Evolutionary conservation across 495 filamentous ascomycete species (phyloP), one percentile per base, ranked within the genome.

Genomic region (Penicillium taxi): DNA sequence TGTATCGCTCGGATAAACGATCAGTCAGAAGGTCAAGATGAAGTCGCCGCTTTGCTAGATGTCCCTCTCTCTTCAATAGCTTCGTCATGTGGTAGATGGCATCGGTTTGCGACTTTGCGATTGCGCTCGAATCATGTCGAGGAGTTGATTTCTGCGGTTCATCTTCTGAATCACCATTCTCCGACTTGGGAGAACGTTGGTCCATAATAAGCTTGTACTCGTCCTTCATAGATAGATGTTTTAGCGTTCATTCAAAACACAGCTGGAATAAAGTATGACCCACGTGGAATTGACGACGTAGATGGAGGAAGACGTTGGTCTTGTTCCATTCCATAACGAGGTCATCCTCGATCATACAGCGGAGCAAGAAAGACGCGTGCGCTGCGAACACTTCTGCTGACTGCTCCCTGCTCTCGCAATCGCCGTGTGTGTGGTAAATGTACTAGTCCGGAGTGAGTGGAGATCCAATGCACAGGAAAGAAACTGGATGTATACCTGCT

Each of bases 271-370:
- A n/a, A n/a, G 11, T 14, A 30, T 17, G 2, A 35, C 48, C 42
- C 42, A 69, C 72, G 21, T 67, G 58, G 47, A 72, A 78, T 37
- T 69, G 66, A 33, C 65, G 52, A 30, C 55, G 63, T 19, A 76
- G 64, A 50, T 78, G 67, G 20, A 60, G 52, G 41, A 71, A 72
- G 6, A 81, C 53, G 38, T 63, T 66, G 6, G 70, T 77, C 31
- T 64, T 64, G 15, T 52, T 56, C 78, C 78, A 82, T 15, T 64
- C 55, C 19, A 78, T 52, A 21, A 63, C 65, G 49, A 76, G 70
- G 35, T 74, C 71, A 2, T 77, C 65, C 32, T 69, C 70, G 6
- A 78, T 47, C 75, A 82, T 80, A 9, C 67, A 68, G 19, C 70
- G 64, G 3, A 81, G 57, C 29, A 82, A 47, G 45, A 78, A 79